phyloP scores from a whole-genome alignment of 352 stramenopile genomes.

The Halophytophthora polymorphica region DNA sequence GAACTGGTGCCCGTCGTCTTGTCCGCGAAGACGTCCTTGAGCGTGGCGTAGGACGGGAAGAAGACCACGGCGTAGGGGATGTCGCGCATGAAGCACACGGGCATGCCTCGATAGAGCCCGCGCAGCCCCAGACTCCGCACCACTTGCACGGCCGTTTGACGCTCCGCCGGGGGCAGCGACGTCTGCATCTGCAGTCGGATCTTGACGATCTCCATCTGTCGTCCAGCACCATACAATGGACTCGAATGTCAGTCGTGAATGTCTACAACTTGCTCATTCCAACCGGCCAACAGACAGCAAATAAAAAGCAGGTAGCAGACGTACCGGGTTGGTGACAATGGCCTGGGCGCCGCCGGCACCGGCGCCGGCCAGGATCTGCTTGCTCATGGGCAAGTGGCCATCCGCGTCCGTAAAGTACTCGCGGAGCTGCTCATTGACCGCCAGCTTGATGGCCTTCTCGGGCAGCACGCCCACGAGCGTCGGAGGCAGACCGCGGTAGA shows the following conservation, averaged over 20 bases:
- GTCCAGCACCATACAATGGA: not conserved
- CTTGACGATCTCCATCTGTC: constrained; percentile 89
- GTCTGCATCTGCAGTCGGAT: constrained; percentile 89
- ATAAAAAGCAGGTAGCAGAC: constrained; percentile 15
- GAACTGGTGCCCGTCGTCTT: constrained; percentile 47
- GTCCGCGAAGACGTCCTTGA: constrained; percentile 51
- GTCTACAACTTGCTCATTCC: not conserved
- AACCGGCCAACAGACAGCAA: not conserved
- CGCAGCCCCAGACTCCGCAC: constrained; percentile 68
- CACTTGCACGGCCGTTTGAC: constrained; percentile 54
- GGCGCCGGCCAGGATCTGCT: constrained; percentile 65
- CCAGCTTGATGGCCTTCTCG: constrained; percentile 91
- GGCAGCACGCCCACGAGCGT: constrained; percentile 83
- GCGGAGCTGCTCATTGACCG: constrained; percentile 89
- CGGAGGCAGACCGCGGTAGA: constrained; percentile 75
- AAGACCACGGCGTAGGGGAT: constrained; percentile 93
- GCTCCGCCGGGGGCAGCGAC: constrained; percentile 56
- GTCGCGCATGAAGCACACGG: constrained; percentile 88
- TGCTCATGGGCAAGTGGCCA: constrained; percentile 51
- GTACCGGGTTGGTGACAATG: constrained; percentile 83
- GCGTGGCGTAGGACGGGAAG: constrained; percentile 87
- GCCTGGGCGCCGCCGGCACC: constrained; percentile 80
- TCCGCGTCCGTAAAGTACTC: constrained; percentile 63
- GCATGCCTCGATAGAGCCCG: constrained; percentile 84
- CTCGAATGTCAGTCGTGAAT: not conserved